A percentile compares a stretch with the other conserved stretches of the same genome.
phyloP scores from a whole-genome alignment of 768 basidiomycete species.

The Leccinum imitatum region DNA sequence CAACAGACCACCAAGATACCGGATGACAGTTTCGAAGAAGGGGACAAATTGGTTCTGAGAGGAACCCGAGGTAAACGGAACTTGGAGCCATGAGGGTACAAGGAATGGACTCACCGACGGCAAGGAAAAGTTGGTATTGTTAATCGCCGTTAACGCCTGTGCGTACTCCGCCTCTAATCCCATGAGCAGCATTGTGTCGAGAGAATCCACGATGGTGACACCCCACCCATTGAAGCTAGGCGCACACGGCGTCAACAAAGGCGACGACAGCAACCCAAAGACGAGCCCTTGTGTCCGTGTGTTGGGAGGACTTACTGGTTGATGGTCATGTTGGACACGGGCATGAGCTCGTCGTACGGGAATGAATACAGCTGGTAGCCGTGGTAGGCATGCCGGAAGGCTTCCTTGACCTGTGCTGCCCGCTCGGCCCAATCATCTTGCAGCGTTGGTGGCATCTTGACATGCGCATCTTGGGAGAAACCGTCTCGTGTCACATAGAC shows the following conservation, averaged over 20 bases:
- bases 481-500: constrained; percentile 4
- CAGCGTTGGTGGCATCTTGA: constrained; percentile 15
- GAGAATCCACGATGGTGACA: constrained; percentile 72
- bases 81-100: background rate
- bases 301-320: constrained; percentile 47
- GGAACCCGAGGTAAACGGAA: background rate
- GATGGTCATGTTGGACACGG: constrained; percentile 43
- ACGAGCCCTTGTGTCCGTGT: no score
- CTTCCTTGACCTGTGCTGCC: constrained; percentile 56
- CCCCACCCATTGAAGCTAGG: constrained; percentile 79
- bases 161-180: constrained; percentile 68
- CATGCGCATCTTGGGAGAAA: background rate
- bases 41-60: constrained; percentile 39
- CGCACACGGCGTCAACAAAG: constrained; percentile 1
- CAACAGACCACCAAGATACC: constrained; percentile 85
- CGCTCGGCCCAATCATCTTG: constrained; percentile 46
- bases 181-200: constrained; percentile 86
- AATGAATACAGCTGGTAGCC: constrained; percentile 63
- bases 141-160: constrained; percentile 55
- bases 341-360: constrained; percentile 62
- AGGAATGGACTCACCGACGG: constrained; percentile 35
- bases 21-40: constrained; percentile 84
- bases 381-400: constrained; percentile 65
- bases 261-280: background rate
- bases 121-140: constrained; percentile 47